Evolutionary conservation across 441 rosid species (phyloP).

Genomic region (Syzygium malaccense): DNA sequence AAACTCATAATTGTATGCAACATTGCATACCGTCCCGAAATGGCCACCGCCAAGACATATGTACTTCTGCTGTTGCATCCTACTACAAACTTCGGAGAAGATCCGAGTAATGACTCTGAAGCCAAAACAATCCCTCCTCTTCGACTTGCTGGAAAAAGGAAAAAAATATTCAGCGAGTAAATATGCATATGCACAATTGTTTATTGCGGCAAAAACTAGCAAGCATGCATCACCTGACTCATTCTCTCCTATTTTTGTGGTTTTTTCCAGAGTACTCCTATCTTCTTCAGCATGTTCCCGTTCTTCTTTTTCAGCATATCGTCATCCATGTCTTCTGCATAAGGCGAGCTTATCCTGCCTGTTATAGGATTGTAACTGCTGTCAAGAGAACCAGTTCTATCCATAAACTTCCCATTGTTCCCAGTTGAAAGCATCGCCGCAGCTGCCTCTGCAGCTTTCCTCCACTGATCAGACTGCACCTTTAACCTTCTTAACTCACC

Average conservation of each 20-base stretch:
- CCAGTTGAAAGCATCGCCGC: constrained; percentile 59
- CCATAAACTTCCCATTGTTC: constrained; percentile 44
- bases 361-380: constrained; percentile 26
- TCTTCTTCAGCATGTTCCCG: constrained; percentile 64
- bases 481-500: constrained; percentile 58
- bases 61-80: background rate
- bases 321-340: constrained; percentile 19
- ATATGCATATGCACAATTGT: background rate
- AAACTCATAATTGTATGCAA: background rate
- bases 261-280: constrained; percentile 76
- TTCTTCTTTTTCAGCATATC: constrained; percentile 55
- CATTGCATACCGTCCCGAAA: background rate
- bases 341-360: constrained; percentile 41
- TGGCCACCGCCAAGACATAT: background rate
- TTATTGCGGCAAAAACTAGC: background rate
- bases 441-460: constrained; percentile 82
- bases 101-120: background rate
- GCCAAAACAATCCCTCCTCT: background rate
- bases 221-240: background rate
- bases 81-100: background rate
- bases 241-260: constrained; percentile 39
- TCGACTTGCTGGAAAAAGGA: background rate
- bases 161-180: background rate
- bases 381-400: constrained; percentile 41
- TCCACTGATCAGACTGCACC: constrained; percentile 83